Conservation (phyloP, 2,329 filamentous ascomycete species). For the Paraconiothyrium brasiliense region DNA sequence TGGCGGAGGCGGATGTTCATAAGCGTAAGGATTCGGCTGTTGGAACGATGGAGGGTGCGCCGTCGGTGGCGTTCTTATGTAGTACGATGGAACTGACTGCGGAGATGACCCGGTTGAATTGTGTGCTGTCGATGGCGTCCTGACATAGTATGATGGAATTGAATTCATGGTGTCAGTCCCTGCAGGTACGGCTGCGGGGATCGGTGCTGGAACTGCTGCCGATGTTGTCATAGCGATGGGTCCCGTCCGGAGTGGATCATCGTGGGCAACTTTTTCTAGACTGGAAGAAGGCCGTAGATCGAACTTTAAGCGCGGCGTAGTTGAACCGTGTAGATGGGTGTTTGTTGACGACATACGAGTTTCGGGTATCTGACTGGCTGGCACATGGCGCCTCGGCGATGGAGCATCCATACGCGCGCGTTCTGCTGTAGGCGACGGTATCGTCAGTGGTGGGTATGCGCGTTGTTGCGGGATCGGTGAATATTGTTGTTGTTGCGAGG, state of each 20-base stretch:
- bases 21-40: slow-evolving; percentile 9
- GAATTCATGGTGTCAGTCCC: slow-evolving; percentile 2
- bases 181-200: slow-evolving; percentile 9
- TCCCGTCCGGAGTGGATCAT: slow-evolving; percentile 18
- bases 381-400: slow-evolving; percentile 17
- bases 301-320: slow-evolving; percentile 2
- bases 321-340: not conserved
- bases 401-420: slow-evolving; percentile 1
- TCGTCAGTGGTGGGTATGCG: slow-evolving; percentile 11
- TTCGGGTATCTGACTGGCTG: slow-evolving; percentile 17
- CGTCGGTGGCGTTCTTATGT: slow-evolving; percentile 11
- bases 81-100: slow-evolving; percentile 16
- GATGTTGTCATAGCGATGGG: slow-evolving; percentile 17
- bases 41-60: slow-evolving; percentile 7
- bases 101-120: slow-evolving; percentile 17
- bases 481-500: slow-evolving; percentile 15
- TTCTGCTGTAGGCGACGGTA: slow-evolving; percentile 9
- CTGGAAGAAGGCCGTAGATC: slow-evolving; percentile 11
- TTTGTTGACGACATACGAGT: slow-evolving; percentile 14
- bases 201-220: slow-evolving; percentile 17
- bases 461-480: slow-evolving; percentile 13
- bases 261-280: slow-evolving; percentile 14
- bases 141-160: slow-evolving; percentile 21
- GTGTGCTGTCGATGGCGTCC: slow-evolving; percentile 17
- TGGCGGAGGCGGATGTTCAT: slow-evolving; percentile 3